These are phyloP conservation scores for Paramyrothecium sp. DNA, from an alignment of 2,329 filamentous ascomycete genomes.

Conservation along the genomic window DNA sequence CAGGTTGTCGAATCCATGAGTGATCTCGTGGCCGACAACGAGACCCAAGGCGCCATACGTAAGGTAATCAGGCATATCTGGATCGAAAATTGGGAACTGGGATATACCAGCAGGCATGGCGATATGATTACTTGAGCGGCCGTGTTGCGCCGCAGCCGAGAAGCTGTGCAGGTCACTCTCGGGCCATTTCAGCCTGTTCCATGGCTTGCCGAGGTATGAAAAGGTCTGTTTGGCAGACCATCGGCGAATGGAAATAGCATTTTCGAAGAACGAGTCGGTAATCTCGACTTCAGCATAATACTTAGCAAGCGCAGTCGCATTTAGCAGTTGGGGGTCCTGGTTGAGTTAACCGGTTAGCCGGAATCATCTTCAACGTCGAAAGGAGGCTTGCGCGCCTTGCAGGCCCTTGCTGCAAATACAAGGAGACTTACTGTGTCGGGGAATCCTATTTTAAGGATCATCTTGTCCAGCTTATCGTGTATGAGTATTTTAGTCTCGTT, in stretches of 20 bases:
- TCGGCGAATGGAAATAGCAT: conserved; percentile 48
- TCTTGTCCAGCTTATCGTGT: background rate
- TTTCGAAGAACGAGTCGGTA: conserved; percentile 59
- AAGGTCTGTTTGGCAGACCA: conserved; percentile 50
- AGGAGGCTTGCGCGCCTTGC: background rate
- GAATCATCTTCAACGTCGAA: background rate
- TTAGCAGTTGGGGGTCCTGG: conserved; percentile 9
- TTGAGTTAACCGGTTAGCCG: background rate
- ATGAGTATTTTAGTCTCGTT: background rate
- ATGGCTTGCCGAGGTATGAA: conserved; percentile 58
- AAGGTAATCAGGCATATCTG: conserved; percentile 61
- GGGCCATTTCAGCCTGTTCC: conserved; percentile 51
- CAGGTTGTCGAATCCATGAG: conserved; percentile 67
- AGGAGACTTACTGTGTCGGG: background rate
- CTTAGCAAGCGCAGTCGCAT: conserved; percentile 51
- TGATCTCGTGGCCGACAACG: conserved; percentile 67
- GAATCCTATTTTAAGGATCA: background rate
- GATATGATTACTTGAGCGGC: conserved; percentile 62
- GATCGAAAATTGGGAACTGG: conserved; percentile 66
- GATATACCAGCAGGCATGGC: conserved; percentile 61
- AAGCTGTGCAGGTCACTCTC: conserved; percentile 54
- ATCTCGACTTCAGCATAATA: conserved; percentile 58
- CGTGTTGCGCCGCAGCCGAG: conserved; percentile 66
- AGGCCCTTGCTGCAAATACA: background rate
- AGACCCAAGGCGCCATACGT: conserved; percentile 67